Base-by-base conservation (phyloP, 345 rosid genomes). In the Chamaenerion angustifolium region DNA sequence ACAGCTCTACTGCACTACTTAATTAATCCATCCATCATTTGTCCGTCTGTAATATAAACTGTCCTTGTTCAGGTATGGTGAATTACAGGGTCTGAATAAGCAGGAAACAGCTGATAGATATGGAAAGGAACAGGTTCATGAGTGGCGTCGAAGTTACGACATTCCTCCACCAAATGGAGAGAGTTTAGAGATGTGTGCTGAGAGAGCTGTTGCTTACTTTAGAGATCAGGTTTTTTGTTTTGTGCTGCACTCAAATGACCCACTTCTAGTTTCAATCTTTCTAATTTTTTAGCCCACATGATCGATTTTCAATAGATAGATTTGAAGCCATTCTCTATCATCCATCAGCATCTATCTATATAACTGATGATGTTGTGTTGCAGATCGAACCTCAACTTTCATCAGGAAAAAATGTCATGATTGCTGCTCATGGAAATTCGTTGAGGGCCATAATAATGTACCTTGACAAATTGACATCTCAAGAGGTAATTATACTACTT, bases 111-210 rank as follows among this genome's bases (percentile, higher is more conserved):
- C 99, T 11, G 92, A 82, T 40, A 81, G 85, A 73, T 93, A 76
- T 43, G 99, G 99, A 60, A 82, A 78, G 52, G 85, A 93, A 49
- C 75, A 84, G 64, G 95, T 92, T 64, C 95, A 92, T 0, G 89
- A 87, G 71, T 92, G 96, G 98, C 86, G 98, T 54, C 75, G 96
- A 64, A 92, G 98, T 72, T 92, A 81, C 60, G 85, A 84, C 56
- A 92, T 77, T 46, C 96, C 95, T 64, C 96, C 96, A 10, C 98
- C 98, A 0, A 80, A 82, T 49, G 98, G 99, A 4, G 99, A 93
- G 77, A 93, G 96, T 68, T 79, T 92, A 70, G 94, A 88, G 74
- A 92, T 92, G 95, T 92, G 98, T 54, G 98, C 98, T 57, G 66
- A 79, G 64, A 78, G 98, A 74, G 98, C 98, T 45, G 96, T 81